A percentile compares a stretch with the other conserved stretches of the same genome.
Evolutionary conservation across 352 stramenopile species (phyloP).

Genomic region (Phytophthora fragariae): DNA sequence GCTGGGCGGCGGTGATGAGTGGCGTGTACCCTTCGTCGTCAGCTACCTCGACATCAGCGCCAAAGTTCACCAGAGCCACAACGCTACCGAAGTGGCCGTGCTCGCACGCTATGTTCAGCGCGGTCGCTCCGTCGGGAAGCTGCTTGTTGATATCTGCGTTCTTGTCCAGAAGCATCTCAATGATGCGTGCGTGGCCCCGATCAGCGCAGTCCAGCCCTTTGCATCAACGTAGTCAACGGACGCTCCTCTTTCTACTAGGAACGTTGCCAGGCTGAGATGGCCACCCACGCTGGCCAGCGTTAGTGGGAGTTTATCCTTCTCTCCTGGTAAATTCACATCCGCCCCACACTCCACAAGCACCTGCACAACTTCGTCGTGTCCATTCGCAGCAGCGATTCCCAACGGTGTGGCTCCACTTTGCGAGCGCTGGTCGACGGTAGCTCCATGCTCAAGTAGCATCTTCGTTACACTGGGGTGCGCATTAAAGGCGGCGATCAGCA

Average conservation of each 20-base stretch:
- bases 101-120: conserved; percentile 5
- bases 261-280: background rate
- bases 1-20: background rate
- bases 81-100: background rate
- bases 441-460: conserved; percentile 1
- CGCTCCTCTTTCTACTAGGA: background rate
- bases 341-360: background rate
- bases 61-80: background rate
- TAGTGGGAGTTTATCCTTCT: background rate
- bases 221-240: background rate
- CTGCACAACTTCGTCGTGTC: background rate
- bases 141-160: conserved; percentile 3
- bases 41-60: background rate
- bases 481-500: background rate
- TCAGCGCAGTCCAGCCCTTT: background rate
- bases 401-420: conserved; percentile 1
- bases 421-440: background rate
- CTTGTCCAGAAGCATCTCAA: background rate
- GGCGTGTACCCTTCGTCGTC: conserved; percentile 9
- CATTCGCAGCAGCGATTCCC: background rate
- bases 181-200: background rate
- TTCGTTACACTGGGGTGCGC: background rate
- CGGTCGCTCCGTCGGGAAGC: background rate
- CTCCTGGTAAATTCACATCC: background rate
- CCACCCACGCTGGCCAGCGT: background rate